These are phyloP conservation scores for Coemansia nantahalensis DNA, from an alignment of 192 early-diverging fungal genomes.

Conservation along the genomic window DNA sequence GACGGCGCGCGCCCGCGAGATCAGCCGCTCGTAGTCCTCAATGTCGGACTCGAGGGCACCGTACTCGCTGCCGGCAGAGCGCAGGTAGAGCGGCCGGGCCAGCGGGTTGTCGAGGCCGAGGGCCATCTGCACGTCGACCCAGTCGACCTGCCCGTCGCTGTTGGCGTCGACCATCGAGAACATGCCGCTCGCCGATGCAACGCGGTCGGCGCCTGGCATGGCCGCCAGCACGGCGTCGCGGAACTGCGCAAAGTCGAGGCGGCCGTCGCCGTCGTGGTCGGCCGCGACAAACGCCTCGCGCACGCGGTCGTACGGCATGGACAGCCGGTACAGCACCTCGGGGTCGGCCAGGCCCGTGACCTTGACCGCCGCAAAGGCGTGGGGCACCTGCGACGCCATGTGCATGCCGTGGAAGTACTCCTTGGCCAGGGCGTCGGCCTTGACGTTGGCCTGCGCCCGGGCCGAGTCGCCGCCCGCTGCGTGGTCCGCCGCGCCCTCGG, in stretches of 20 bases:
- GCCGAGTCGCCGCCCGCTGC: conserved; percentile 36
- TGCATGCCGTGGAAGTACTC: conserved; percentile 71
- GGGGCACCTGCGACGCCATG: conserved; percentile 62
- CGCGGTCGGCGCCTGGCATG: conserved; percentile 27
- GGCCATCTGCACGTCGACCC: conserved; percentile 61
- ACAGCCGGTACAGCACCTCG: conserved; percentile 69
- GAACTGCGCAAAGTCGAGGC: conserved; percentile 50
- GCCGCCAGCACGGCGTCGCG: conserved; percentile 37
- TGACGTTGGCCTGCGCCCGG: conserved; percentile 57
- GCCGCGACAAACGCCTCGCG: conserved; percentile 52
- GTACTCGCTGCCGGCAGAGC: conserved; percentile 21
- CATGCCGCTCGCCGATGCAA: conserved; percentile 39
- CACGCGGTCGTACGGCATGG: conserved; percentile 39
- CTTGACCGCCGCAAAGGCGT: conserved; percentile 84
- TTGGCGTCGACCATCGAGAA: conserved; percentile 51
- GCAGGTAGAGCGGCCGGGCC: conserved; percentile 51
- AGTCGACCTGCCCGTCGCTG: conserved; percentile 60
- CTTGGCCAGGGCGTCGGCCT: conserved; percentile 64
- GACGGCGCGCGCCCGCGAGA: conserved; percentile 69
- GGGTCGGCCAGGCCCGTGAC: conserved; percentile 82
- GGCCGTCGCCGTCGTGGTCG: conserved; percentile 56
- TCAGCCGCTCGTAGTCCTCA: conserved; percentile 64
- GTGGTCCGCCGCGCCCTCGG: conserved; percentile 52
- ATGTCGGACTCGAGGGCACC: conserved; percentile 59
- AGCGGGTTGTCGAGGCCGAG: conserved; percentile 64